phyloP scores from a whole-genome alignment of 345 rosid species.

The Gossypium rotundifolium region DNA sequence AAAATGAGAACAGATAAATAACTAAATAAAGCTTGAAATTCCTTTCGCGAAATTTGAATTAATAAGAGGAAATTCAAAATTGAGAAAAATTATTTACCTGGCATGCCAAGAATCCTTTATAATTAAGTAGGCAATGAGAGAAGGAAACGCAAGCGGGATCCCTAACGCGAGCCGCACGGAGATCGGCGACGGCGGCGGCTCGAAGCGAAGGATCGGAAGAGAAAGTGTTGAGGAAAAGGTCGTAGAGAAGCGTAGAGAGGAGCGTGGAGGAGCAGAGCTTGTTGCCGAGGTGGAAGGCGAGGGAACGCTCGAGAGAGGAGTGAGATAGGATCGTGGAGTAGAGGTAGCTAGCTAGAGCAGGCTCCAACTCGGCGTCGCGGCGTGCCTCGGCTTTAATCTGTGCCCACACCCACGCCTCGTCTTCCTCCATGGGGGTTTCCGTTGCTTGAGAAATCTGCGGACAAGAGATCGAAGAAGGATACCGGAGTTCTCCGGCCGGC shows the following conservation, averaged over 20 bases:
- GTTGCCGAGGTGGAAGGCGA: constrained; percentile 88
- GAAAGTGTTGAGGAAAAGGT: constrained; percentile 81
- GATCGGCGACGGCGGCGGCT: constrained; percentile 89
- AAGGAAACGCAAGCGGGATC: constrained; percentile 96
- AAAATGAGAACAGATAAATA: not conserved
- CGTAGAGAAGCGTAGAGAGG: constrained; percentile 87
- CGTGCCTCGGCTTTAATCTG: constrained; percentile 87
- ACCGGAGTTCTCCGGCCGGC: constrained; percentile 61
- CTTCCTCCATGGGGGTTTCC: constrained; percentile 33
- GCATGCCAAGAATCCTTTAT: constrained; percentile 90
- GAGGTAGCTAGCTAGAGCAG: constrained; percentile 90
- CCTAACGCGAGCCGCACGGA: constrained; percentile 74
- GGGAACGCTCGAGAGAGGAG: constrained; percentile 79
- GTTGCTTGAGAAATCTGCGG: constrained; percentile 14
- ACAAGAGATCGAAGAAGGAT: constrained; percentile 17
- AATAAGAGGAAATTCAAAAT: not conserved
- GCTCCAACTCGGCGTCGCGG: constrained; percentile 90
- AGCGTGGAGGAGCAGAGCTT: constrained; percentile 97
- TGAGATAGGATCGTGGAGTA: constrained; percentile 94
- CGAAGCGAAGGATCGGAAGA: constrained; percentile 63
- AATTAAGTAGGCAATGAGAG: constrained; percentile 95
- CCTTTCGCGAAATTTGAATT: not conserved
- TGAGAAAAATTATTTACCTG: constrained; percentile 40
- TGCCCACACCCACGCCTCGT: constrained; percentile 71
- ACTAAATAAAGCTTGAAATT: not conserved